Evolutionary conservation across 2,329 filamentous ascomycete genomes (phyloP).

Genomic region (Xylaria sp.): DNA sequence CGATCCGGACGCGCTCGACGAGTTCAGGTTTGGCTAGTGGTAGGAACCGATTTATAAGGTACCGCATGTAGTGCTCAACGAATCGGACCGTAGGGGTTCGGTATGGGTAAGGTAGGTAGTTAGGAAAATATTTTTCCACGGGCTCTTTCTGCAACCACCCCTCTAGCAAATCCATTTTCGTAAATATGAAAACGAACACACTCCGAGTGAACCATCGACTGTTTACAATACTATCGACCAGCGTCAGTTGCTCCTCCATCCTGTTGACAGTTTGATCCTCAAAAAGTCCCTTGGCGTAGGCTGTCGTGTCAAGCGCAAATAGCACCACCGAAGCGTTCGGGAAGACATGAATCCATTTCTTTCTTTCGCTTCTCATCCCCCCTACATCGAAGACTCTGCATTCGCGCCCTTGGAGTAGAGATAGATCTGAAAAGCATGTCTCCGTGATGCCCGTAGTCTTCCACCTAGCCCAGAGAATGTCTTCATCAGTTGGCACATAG

Average conservation of each 20-base stretch:
- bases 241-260: neutral
- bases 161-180: conserved; percentile 13
- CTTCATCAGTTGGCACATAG: conserved; percentile 9
- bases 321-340: neutral
- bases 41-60: conserved; percentile 13
- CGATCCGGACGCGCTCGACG: neutral
- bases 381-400: neutral
- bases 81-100: neutral
- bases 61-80: conserved; percentile 7
- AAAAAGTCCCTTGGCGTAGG: neutral
- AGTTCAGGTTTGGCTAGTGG: neutral
- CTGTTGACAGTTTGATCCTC: neutral
- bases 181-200: neutral
- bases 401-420: neutral
- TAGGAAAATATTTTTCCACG: neutral
- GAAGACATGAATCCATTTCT: neutral
- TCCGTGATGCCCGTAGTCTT: conserved; percentile 1
- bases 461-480: neutral
- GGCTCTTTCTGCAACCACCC: neutral
- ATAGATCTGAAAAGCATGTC: neutral
- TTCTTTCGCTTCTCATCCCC: neutral
- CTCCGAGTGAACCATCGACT: neutral
- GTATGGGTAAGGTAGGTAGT: too few species aligned
- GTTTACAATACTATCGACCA: conserved; percentile 5
- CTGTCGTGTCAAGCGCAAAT: conserved; percentile 15